Percentiles rank a stretch among this genome's conserved stretches.
Conservation (phyloP, 441 rosid genomes). For the Pelargonium australe region DNA sequence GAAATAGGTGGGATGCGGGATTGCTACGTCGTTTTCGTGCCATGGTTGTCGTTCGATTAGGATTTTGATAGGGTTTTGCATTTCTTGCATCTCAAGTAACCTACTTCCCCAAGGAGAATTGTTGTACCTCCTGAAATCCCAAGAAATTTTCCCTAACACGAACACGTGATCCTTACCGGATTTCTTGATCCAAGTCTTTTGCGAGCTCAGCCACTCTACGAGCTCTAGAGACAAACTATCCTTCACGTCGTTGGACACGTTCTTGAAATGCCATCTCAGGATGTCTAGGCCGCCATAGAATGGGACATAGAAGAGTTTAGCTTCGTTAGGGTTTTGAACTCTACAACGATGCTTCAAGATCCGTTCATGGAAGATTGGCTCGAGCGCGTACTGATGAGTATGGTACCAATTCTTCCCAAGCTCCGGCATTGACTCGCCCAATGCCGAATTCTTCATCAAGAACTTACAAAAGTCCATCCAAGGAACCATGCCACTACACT, state of each 20-base stretch:
- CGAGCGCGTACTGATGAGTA: slow-evolving; percentile 75
- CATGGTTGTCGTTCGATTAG: slow-evolving; percentile 81
- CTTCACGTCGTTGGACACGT: slow-evolving; percentile 62
- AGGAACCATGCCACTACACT: slow-evolving; percentile 68
- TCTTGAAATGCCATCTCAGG: slow-evolving; percentile 86
- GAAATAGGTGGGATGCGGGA: slow-evolving; percentile 80
- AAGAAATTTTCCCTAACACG: slow-evolving; percentile 69
- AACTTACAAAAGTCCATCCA: slow-evolving; percentile 57
- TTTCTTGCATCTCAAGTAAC: slow-evolving; percentile 53
- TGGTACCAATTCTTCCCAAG: slow-evolving; percentile 59
- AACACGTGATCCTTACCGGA: slow-evolving; percentile 75
- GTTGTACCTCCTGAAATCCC: slow-evolving; percentile 69
- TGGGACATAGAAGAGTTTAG: slow-evolving; percentile 76
- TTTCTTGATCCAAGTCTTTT: slow-evolving; percentile 42
- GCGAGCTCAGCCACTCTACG: slow-evolving; percentile 63
- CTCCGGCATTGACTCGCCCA: slow-evolving; percentile 45
- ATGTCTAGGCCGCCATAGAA: slow-evolving; percentile 76
- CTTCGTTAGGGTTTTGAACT: slow-evolving; percentile 51
- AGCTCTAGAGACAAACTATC: slow-evolving; percentile 51
- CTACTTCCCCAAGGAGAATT: slow-evolving; percentile 60
- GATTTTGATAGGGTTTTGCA: slow-evolving; percentile 78
- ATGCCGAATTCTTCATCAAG: slow-evolving; percentile 40
- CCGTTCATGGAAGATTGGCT: slow-evolving; percentile 68
- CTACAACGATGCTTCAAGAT: slow-evolving; percentile 73
- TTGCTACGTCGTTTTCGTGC: slow-evolving; percentile 64